phyloP scores from a whole-genome alignment of 2,329 filamentous ascomycete species.

The Rugonectria rugulosa region DNA sequence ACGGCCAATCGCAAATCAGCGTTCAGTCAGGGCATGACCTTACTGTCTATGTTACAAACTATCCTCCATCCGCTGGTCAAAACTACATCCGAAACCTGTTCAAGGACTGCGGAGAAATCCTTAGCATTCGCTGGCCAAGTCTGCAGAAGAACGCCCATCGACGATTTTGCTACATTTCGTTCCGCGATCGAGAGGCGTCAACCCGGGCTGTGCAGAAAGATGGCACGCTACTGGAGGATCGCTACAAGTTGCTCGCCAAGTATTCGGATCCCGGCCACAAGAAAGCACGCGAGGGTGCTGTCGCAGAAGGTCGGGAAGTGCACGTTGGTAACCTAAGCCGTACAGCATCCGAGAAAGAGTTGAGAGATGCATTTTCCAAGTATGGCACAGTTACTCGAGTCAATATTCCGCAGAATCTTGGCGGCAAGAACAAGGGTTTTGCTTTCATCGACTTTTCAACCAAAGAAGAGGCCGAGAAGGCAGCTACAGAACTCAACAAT shows the following conservation, averaged over 20 bases:
- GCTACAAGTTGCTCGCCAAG: constrained; percentile 75
- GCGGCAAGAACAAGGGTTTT: constrained; percentile 76
- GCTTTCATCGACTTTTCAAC: constrained; percentile 81
- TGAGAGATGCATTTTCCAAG: constrained; percentile 74
- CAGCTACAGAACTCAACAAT: constrained; percentile 73
- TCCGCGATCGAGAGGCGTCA: constrained; percentile 73
- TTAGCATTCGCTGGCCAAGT: constrained; percentile 88
- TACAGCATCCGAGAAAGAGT: constrained; percentile 69
- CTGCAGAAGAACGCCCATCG: constrained; percentile 88
- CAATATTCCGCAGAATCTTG: constrained; percentile 72
- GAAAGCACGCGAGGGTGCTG: constrained; percentile 79
- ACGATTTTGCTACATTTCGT: constrained; percentile 96
- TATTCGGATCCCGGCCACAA: constrained; percentile 84
- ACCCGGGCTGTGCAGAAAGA: constrained; percentile 76
- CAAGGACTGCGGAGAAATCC: constrained; percentile 78
- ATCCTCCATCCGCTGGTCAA: constrained; percentile 79
- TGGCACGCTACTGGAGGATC: constrained; percentile 71
- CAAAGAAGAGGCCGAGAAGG: constrained; percentile 71
- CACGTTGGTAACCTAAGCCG: constrained; percentile 76
- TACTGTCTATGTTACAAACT: constrained; percentile 92
- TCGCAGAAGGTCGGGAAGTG: constrained; percentile 87
- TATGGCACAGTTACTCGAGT: constrained; percentile 79
- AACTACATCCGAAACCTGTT: constrained; percentile 73
- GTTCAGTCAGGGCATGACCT: constrained; percentile 79
- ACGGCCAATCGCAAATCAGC: constrained; percentile 75